Percentiles rank a stretch among this genome's conserved stretches.
Conservation (phyloP, 352 stramenopile genomes). For the Pythium pyrilobum region DNA sequence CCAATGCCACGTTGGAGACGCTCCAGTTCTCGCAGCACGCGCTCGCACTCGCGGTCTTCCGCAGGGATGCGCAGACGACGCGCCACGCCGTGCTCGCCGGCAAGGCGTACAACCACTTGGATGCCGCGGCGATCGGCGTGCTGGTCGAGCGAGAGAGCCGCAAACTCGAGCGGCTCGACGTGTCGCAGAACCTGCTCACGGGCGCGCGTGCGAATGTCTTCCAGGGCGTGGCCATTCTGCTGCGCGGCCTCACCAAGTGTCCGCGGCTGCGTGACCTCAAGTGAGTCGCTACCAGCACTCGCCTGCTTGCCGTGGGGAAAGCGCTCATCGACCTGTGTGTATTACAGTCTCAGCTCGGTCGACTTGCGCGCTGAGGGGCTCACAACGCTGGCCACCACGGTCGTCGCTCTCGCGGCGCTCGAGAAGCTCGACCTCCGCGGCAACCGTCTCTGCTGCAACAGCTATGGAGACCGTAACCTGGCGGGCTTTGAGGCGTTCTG, state of each 20-base stretch:
- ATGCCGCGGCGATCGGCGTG: slow-evolving; percentile 45
- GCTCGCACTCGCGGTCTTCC: slow-evolving; percentile 30
- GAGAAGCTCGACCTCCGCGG: slow-evolving; percentile 43
- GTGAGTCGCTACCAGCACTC: too few species aligned
- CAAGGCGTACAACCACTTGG: slow-evolving; percentile 48
- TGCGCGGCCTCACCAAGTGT: slow-evolving; percentile 42
- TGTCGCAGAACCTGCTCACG: slow-evolving; percentile 51
- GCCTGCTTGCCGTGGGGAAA: too few species aligned
- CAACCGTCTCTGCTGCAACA: slow-evolving; percentile 49
- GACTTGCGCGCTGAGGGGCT: slow-evolving; percentile 51
- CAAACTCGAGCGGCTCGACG: slow-evolving; percentile 43
- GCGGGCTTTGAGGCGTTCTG: slow-evolving; percentile 53
- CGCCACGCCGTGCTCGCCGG: slow-evolving; percentile 21
- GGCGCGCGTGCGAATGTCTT: slow-evolving; percentile 44
- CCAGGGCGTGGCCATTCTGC: slow-evolving; percentile 41
- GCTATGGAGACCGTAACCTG: slow-evolving; percentile 44
- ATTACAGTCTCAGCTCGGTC: slow-evolving; percentile 25
- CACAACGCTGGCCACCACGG: slow-evolving; percentile 35
- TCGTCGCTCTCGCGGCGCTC: slow-evolving; percentile 31
- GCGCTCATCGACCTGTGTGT: neutral
- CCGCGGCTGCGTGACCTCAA: slow-evolving; percentile 45
- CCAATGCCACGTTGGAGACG: slow-evolving; percentile 32
- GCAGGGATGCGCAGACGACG: slow-evolving; percentile 22
- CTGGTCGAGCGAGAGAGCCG: slow-evolving; percentile 43
- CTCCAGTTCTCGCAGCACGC: slow-evolving; percentile 45